Conservation (phyloP, 441 rosid genomes). For the Aquilaria agallochum region DNA sequence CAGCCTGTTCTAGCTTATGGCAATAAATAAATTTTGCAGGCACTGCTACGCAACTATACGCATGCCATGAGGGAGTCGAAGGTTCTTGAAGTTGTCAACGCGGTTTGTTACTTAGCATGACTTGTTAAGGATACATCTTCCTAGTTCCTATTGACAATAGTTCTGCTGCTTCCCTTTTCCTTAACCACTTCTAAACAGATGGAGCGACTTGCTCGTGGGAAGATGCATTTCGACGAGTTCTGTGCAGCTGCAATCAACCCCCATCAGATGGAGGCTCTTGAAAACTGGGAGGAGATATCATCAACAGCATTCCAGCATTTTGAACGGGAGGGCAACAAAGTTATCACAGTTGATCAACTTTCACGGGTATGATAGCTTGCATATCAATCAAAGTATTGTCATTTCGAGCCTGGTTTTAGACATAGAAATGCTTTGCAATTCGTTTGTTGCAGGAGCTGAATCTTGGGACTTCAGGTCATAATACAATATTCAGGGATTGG, state of each 20-base stretch:
- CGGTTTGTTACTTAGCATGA: constrained; percentile 24
- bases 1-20: no score
- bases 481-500: no score
- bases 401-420: no score
- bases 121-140: no score
- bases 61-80: constrained; percentile 85
- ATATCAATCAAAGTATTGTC: no score
- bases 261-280: constrained; percentile 82
- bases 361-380: constrained; percentile 48
- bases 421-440: no score
- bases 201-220: constrained; percentile 77
- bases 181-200: constrained; percentile 33
- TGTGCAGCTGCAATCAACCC: constrained; percentile 88
- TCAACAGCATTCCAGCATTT: constrained; percentile 73
- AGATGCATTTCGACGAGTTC: constrained; percentile 88
- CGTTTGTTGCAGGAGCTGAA: no score
- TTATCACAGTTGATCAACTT: constrained; percentile 73
- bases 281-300: constrained; percentile 82
- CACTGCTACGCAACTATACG: constrained; percentile 55
- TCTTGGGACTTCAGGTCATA: no score
- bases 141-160: no score
- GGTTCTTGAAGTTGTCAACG: constrained; percentile 61
- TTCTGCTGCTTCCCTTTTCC: no score
- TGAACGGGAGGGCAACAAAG: constrained; percentile 79
- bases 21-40: constrained; percentile 36